phyloP scores from a whole-genome alignment of 108 stramenopile genomes.

The Cylindrotheca fusiformis region DNA sequence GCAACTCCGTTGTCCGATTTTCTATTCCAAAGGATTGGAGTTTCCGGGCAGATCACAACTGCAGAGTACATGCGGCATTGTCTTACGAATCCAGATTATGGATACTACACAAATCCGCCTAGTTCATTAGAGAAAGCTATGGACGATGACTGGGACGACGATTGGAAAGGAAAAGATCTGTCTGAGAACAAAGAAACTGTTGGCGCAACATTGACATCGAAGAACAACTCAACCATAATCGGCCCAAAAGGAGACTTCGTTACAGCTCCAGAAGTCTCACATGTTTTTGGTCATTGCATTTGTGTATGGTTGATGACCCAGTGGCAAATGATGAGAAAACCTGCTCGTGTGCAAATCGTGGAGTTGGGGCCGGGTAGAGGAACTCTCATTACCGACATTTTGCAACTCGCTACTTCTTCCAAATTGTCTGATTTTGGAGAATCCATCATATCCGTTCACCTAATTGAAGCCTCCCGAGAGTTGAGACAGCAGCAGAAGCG shows the following conservation, averaged over 20 bases:
- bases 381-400: constrained; percentile 90
- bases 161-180: too few species aligned
- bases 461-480: constrained; percentile 85
- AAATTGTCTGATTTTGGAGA: constrained; percentile 32
- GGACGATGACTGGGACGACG: constrained; percentile 10
- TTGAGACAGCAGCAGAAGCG: constrained; percentile 77
- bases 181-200: constrained; percentile 19
- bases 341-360: constrained; percentile 72
- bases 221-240: constrained; percentile 51
- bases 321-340: constrained; percentile 53
- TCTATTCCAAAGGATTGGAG: constrained; percentile 68
- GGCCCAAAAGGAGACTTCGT: constrained; percentile 93
- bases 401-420: constrained; percentile 61
- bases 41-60: constrained; percentile 60
- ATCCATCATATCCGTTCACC: constrained; percentile 55
- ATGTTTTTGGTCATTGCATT: constrained; percentile 95
- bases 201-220: constrained; percentile 2
- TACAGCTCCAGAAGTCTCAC: constrained; percentile 96
- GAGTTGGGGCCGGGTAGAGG: constrained; percentile 97
- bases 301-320: constrained; percentile 90
- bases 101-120: constrained; percentile 73
- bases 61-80: constrained; percentile 79
- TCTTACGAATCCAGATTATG: constrained; percentile 70
- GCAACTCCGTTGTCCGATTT: constrained; percentile 72
- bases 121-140: constrained; percentile 1